Conservation (phyloP, 2,329 filamentous ascomycete species). For the Coleophoma cylindrospora region DNA sequence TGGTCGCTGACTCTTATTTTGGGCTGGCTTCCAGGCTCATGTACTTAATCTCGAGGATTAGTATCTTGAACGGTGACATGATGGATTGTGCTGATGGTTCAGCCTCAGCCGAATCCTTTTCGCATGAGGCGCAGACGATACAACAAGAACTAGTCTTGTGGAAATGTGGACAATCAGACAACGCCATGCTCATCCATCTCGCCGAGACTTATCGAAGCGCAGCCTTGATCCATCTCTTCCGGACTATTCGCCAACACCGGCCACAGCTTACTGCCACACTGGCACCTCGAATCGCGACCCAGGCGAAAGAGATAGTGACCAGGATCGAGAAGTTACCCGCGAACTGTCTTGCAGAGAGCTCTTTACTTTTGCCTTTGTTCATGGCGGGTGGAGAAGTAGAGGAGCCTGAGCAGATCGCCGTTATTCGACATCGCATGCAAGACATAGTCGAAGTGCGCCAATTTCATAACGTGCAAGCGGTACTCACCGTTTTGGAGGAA, state of each 20-base stretch:
- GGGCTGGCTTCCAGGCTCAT: neutral
- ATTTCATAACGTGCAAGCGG: conserved; percentile 2
- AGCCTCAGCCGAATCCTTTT: conserved; percentile 1
- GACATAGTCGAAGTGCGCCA: neutral
- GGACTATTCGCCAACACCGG: neutral
- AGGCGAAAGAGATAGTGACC: neutral
- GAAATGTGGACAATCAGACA: neutral
- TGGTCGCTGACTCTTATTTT: neutral
- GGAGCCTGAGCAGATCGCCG: conserved; percentile 1
- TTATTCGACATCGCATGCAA: conserved; percentile 1
- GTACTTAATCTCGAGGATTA: neutral
- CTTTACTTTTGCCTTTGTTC: conserved; percentile 6
- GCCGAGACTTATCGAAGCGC: conserved; percentile 2
- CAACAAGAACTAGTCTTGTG: conserved; percentile 1
- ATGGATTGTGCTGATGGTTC: neutral
- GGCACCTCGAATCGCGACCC: neutral
- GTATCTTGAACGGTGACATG: neutral
- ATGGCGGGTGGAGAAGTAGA: conserved; percentile 7
- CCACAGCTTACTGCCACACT: neutral
- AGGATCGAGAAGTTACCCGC: neutral
- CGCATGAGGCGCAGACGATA: conserved; percentile 3
- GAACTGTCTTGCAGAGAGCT: conserved; percentile 2
- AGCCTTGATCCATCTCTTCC: conserved; percentile 3
- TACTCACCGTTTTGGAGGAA: conserved; percentile 5
- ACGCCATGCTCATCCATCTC: conserved; percentile 1